Conservation (phyloP, 2,329 filamentous ascomycete species). For the Knufia petricola region DNA sequence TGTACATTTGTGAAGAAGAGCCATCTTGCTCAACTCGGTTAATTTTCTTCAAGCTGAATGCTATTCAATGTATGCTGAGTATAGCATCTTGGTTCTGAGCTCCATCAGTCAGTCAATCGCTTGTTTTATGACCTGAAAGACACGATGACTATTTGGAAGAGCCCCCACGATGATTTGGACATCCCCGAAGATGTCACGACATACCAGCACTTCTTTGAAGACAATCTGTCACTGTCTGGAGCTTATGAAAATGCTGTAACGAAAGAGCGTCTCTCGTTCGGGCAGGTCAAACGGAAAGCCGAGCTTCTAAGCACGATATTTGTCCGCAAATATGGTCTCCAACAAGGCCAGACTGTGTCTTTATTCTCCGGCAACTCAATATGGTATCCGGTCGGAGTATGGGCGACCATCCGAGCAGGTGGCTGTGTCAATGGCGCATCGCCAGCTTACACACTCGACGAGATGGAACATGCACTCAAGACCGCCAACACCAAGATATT, state of each 20-base stretch:
- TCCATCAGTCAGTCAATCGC: too few relatives aligned
- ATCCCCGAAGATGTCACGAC: slow-evolving; percentile 10
- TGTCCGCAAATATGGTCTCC: slow-evolving; percentile 45
- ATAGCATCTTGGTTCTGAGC: neutral
- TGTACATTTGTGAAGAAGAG: too few relatives aligned
- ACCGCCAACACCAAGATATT: slow-evolving; percentile 48
- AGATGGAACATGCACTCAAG: slow-evolving; percentile 56
- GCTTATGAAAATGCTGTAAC: slow-evolving; percentile 52
- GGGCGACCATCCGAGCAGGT: slow-evolving; percentile 44
- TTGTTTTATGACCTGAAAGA: neutral
- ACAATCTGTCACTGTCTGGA: slow-evolving; percentile 17
- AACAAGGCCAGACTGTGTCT: slow-evolving; percentile 46
- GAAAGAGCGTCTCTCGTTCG: slow-evolving; percentile 48
- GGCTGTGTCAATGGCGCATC: slow-evolving; percentile 53
- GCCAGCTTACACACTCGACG: slow-evolving; percentile 58
- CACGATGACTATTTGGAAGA: slow-evolving; percentile 19
- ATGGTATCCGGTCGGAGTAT: slow-evolving; percentile 57
- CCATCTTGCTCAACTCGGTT: too few relatives aligned
- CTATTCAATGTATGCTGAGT: too few relatives aligned
- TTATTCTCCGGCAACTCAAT: slow-evolving; percentile 57
- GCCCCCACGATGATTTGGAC: slow-evolving; percentile 18
- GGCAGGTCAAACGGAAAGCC: slow-evolving; percentile 46
- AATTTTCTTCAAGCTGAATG: too few relatives aligned
- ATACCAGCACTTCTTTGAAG: slow-evolving; percentile 7
- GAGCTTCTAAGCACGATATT: slow-evolving; percentile 53